These are phyloP conservation scores for Colletotrichum tropicale DNA, from an alignment of 2,329 filamentous ascomycete species.

Conservation along the genomic window DNA sequence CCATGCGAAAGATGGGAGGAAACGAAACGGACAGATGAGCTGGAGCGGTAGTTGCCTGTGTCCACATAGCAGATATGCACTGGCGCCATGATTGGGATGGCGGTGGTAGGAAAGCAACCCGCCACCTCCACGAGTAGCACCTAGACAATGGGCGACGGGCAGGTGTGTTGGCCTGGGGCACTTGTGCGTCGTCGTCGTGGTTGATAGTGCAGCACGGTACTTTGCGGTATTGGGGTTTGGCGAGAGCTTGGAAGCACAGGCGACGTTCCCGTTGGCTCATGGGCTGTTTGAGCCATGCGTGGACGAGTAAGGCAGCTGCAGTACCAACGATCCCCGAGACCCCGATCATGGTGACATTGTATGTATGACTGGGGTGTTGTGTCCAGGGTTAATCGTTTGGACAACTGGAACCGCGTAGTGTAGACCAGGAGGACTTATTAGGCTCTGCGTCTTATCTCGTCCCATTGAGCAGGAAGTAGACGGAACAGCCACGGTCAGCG, in stretches of 20 bases:
- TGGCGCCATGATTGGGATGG: not conserved
- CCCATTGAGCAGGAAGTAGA: not conserved
- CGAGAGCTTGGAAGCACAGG: not conserved
- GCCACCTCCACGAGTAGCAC: not conserved
- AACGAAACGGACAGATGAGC: not conserved
- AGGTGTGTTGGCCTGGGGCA: slow-evolving; percentile 3
- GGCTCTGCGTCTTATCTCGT: not conserved
- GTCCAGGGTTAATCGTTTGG: not conserved
- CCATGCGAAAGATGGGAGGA: not conserved
- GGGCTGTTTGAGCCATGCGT: slow-evolving; percentile 11
- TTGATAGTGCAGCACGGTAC: slow-evolving; percentile 8
- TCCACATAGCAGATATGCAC: not conserved
- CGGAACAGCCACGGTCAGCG: not conserved
- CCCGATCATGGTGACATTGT: slow-evolving; percentile 6
- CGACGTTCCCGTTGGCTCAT: slow-evolving; percentile 6
- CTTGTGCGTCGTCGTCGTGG: not conserved
- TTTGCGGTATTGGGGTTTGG: not conserved
- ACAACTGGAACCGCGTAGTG: not conserved
- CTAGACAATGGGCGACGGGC: not conserved
- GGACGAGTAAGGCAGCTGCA: slow-evolving; percentile 9
- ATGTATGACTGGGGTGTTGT: not conserved
- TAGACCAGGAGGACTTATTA: not conserved
- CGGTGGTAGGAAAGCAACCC: not conserved
- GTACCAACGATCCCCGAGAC: not conserved
- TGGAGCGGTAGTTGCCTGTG: not conserved